Conservation (phyloP, 2,329 filamentous ascomycete genomes). For the Verticillium longisporum region DNA sequence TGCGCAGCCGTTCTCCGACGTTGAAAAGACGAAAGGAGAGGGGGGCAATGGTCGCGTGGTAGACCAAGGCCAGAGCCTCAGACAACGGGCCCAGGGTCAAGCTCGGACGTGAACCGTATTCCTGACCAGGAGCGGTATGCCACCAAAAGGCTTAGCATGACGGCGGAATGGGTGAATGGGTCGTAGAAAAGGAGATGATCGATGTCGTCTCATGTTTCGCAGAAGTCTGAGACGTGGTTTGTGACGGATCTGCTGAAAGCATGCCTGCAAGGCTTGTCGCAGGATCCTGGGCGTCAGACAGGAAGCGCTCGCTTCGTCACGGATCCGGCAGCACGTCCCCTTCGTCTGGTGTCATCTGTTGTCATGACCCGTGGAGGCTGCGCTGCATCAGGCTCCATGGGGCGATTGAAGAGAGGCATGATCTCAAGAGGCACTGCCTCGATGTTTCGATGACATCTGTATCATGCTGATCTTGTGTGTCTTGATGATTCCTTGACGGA, state of each 20-base stretch:
- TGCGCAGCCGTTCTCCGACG: background rate
- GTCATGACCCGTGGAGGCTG: background rate
- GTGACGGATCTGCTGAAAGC: background rate
- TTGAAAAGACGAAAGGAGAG: no score
- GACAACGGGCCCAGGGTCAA: background rate
- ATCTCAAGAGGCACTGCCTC: background rate
- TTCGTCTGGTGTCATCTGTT: background rate
- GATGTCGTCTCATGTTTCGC: background rate
- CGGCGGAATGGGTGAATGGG: background rate
- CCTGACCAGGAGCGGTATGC: background rate
- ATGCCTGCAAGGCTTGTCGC: background rate
- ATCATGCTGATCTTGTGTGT: background rate
- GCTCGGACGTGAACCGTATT: background rate
- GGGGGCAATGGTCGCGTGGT: background rate
- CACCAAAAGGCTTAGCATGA: background rate
- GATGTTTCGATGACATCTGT: background rate
- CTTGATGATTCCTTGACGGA: background rate
- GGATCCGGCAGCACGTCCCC: background rate
- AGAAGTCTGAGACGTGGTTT: background rate
- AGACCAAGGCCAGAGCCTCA: background rate
- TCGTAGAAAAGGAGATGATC: background rate
- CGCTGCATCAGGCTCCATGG: background rate
- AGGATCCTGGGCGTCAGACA: background rate
- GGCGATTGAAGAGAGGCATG: background rate
- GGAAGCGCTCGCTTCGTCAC: background rate